A percentile compares a stretch with the other conserved stretches of the same genome.
Evolutionary conservation across 2,329 filamentous ascomycete species (phyloP).

Genomic region (Xylaria sp.): DNA sequence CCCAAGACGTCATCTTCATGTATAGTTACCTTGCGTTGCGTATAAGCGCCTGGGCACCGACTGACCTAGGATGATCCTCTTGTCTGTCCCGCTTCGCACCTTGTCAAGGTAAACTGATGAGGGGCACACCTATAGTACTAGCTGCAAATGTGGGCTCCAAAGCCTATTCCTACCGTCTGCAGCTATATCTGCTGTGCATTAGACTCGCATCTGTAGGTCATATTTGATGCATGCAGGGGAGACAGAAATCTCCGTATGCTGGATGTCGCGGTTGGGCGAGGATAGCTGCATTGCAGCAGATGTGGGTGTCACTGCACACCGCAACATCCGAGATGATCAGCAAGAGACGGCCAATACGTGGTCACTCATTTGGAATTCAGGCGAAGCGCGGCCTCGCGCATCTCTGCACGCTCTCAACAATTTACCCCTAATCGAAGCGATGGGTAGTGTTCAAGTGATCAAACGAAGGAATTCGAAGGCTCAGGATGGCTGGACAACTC

Average conservation of each 20-base stretch:
- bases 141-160: constrained; percentile 29
- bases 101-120: constrained; percentile 17
- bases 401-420: neutral
- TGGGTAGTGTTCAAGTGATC: neutral
- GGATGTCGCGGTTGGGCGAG: constrained; percentile 27
- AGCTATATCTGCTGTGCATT: constrained; percentile 34
- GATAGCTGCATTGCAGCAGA: constrained; percentile 36
- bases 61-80: neutral
- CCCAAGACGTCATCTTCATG: constrained; percentile 8
- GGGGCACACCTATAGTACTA: constrained; percentile 18
- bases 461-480: neutral
- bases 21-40: neutral
- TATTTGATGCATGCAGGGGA: constrained; percentile 36
- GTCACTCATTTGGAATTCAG: neutral
- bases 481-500: neutral
- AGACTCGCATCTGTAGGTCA: constrained; percentile 32
- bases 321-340: constrained; percentile 29
- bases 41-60: constrained; percentile 5
- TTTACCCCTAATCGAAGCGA: neutral
- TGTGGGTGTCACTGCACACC: constrained; percentile 32
- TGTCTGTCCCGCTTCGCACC: constrained; percentile 17
- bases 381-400: neutral
- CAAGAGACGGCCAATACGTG: constrained; percentile 1
- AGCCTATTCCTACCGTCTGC: constrained; percentile 33
- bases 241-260: constrained; percentile 33